These are phyloP conservation scores for Cercospora sesami DNA, from an alignment of 2,329 filamentous ascomycete genomes.

Conservation along the genomic window DNA sequence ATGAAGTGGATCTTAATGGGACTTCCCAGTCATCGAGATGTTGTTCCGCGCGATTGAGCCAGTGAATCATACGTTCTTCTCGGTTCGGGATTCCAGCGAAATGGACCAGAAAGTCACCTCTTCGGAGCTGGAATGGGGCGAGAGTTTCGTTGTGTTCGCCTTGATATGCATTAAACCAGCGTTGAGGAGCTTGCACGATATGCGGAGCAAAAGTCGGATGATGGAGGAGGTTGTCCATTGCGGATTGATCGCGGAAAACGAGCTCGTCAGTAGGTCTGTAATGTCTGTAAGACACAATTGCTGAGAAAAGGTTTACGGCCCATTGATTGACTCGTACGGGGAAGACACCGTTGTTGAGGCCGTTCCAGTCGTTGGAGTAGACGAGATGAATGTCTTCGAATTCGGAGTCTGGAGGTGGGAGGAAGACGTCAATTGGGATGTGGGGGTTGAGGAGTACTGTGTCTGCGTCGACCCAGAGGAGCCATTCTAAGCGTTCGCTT, in stretches of 20 bases:
- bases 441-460: constrained; percentile 48
- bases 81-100: constrained; percentile 43
- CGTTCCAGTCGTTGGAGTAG: constrained; percentile 44
- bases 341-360: constrained; percentile 49
- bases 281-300: constrained; percentile 43
- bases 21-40: constrained; percentile 45
- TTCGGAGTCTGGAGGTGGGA: constrained; percentile 39
- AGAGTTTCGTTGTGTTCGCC: constrained; percentile 43
- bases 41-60: constrained; percentile 42
- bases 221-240: constrained; percentile 44
- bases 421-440: constrained; percentile 44
- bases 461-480: constrained; percentile 49
- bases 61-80: constrained; percentile 41
- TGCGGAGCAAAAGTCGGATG: constrained; percentile 38
- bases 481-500: constrained; percentile 45
- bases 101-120: constrained; percentile 48
- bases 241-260: constrained; percentile 44
- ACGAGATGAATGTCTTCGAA: constrained; percentile 43
- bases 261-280: constrained; percentile 42
- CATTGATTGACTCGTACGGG: constrained; percentile 44
- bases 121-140: constrained; percentile 40
- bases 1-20: constrained; percentile 41
- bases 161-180: constrained; percentile 50
- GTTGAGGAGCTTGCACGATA: constrained; percentile 42
- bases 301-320: constrained; percentile 43